These are phyloP conservation scores for Mercurialis annua DNA, from an alignment of 345 rosid genomes.

Conservation along the genomic window DNA sequence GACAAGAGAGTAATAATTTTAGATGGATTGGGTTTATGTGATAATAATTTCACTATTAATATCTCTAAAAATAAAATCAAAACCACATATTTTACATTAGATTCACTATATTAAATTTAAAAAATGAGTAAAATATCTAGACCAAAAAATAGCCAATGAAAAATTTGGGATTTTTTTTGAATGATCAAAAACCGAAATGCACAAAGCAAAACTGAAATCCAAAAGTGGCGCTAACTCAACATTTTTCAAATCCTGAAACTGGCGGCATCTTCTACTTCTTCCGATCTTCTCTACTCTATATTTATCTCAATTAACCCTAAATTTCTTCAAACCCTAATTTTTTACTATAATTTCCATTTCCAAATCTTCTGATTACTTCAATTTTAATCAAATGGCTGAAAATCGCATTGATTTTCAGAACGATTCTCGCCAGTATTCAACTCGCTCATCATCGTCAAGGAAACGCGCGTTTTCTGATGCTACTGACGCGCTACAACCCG, in stretches of 20 bases:
- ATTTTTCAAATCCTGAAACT: slow-evolving; percentile 7
- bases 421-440: neutral
- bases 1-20: no score
- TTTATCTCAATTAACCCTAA: neutral
- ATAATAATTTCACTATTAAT: no score
- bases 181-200: neutral
- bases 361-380: neutral
- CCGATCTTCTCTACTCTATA: neutral
- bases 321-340: neutral
- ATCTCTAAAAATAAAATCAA: no score
- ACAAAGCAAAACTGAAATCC: neutral
- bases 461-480: neutral
- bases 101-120: no score
- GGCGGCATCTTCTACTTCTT: neutral
- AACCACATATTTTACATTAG: no score
- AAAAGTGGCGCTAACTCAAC: neutral
- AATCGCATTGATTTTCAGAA: neutral
- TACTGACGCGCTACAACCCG: neutral
- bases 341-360: neutral
- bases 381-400: neutral
- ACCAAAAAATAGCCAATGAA: no score
- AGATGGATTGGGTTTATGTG: no score
- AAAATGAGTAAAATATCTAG: no score
- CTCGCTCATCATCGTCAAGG: slow-evolving; percentile 14
- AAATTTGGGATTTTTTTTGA: no score